A percentile compares a stretch with the other conserved stretches of the same genome.
Conservation (phyloP, 106 monocot species). For the Platanthera guangdongensis region DNA sequence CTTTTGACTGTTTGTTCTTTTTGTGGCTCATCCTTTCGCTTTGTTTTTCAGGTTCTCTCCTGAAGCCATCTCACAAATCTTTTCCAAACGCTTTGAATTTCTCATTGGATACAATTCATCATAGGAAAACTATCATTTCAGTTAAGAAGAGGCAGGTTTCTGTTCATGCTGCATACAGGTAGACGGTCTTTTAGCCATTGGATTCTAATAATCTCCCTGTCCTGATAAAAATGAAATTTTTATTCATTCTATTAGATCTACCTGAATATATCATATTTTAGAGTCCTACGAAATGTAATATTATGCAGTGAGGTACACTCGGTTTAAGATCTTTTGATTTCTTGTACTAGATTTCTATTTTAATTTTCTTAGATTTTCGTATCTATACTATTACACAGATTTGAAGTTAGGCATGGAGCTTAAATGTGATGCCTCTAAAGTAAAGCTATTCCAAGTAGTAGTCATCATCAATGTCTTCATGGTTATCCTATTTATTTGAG, state of each 20-base stretch:
- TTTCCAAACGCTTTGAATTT: not conserved
- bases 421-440: no score
- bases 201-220: not conserved
- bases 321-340: not conserved
- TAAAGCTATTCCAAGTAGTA: no score
- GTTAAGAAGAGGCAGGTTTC: slow-evolving; percentile 6
- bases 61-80: not conserved
- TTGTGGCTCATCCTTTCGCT: not conserved
- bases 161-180: slow-evolving; percentile 7
- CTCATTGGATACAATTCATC: not conserved
- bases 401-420: no score
- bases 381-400: no score
- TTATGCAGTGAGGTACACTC: not conserved
- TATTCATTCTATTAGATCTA: not conserved
- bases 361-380: not conserved
- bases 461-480: no score
- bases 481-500: no score
- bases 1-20: not conserved
- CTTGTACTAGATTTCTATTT: not conserved
- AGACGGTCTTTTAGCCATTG: not conserved
- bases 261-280: not conserved
- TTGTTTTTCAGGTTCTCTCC: slow-evolving; percentile 1
- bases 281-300: not conserved
- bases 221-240: not conserved
- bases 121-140: not conserved